phyloP scores from a whole-genome alignment of 2,329 filamentous ascomycete species.

The Alternaria arbusti region DNA sequence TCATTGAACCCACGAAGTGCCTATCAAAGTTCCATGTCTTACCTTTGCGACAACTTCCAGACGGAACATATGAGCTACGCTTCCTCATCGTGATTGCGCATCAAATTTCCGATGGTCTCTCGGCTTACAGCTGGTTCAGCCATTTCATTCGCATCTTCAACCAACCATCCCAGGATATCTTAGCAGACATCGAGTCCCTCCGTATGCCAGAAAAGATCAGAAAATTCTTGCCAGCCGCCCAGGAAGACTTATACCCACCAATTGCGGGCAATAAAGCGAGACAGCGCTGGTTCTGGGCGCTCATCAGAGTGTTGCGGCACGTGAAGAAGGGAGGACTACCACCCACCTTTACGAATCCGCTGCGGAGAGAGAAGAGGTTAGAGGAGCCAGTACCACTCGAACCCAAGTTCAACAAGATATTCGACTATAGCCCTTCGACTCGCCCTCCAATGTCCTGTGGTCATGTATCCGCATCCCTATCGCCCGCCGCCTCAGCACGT shows the following conservation, averaged over 20 bases:
- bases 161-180: conserved; percentile 4
- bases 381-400: conserved; percentile 28
- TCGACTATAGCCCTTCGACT: conserved; percentile 46
- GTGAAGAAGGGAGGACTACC: conserved; percentile 48
- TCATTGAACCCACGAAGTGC: conserved; percentile 47
- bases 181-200: conserved; percentile 9
- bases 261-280: conserved; percentile 48
- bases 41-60: conserved; percentile 29
- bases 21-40: conserved; percentile 52
- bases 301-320: conserved; percentile 53
- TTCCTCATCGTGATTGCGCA: conserved; percentile 53
- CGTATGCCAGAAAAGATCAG: conserved; percentile 22
- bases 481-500: conserved; percentile 38
- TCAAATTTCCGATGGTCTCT: conserved; percentile 55
- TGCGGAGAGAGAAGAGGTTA: conserved; percentile 34
- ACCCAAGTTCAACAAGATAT: conserved; percentile 42
- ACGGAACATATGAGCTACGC: conserved; percentile 39
- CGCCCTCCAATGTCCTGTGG: conserved; percentile 49
- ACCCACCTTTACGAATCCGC: conserved; percentile 52
- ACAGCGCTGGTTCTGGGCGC: conserved; percentile 57
- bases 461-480: conserved; percentile 41
- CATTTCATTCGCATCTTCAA: conserved; percentile 47
- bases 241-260: conserved; percentile 56
- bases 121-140: conserved; percentile 51
- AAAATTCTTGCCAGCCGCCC: conserved; percentile 49